phyloP scores from a whole-genome alignment of 768 basidiomycete genomes.

The Lenzites betulinus region DNA sequence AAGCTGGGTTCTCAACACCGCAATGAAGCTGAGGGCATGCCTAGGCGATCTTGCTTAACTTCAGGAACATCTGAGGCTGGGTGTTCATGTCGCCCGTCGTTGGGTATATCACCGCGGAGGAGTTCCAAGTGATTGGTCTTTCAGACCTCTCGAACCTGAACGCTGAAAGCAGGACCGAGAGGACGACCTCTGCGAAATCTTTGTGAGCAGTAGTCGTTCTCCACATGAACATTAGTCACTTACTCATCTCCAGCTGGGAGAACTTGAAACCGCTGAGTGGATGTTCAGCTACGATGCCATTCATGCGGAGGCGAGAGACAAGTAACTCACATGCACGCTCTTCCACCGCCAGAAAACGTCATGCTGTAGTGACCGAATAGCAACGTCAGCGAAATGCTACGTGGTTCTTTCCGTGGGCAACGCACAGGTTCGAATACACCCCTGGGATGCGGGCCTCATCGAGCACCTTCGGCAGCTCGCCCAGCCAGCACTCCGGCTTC shows the following conservation, averaged over 20 bases:
- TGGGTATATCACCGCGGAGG: slow-evolving; percentile 29
- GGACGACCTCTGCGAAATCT: slow-evolving; percentile 33
- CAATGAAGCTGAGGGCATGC: too few species aligned
- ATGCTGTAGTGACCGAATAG: slow-evolving; percentile 25
- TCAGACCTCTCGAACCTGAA: slow-evolving; percentile 31
- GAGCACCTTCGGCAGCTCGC: slow-evolving; percentile 5
- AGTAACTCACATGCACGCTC: slow-evolving; percentile 26
- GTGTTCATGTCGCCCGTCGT: slow-evolving; percentile 19
- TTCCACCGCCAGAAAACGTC: slow-evolving; percentile 26
- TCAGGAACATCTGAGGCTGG: slow-evolving; percentile 28
- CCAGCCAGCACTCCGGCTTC: slow-evolving; percentile 24
- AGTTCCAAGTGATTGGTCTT: slow-evolving; percentile 32
- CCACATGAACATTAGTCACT: too few species aligned
- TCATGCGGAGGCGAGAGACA: too few species aligned
- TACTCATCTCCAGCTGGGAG: slow-evolving; percentile 27
- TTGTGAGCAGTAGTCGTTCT: too few species aligned
- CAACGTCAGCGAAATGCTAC: not conserved
- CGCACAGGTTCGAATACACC: slow-evolving; percentile 22
- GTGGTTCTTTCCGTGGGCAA: not conserved
- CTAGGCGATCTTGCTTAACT: slow-evolving; percentile 10
- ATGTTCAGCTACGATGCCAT: too few species aligned
- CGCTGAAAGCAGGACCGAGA: slow-evolving; percentile 27
- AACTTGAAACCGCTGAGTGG: slow-evolving; percentile 26
- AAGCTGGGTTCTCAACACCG: too few species aligned
- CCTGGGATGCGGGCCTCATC: slow-evolving; percentile 17